These are phyloP conservation scores for Coemansia sp. DNA, from an alignment of 192 early-diverging fungal genomes.

Conservation along the genomic window DNA sequence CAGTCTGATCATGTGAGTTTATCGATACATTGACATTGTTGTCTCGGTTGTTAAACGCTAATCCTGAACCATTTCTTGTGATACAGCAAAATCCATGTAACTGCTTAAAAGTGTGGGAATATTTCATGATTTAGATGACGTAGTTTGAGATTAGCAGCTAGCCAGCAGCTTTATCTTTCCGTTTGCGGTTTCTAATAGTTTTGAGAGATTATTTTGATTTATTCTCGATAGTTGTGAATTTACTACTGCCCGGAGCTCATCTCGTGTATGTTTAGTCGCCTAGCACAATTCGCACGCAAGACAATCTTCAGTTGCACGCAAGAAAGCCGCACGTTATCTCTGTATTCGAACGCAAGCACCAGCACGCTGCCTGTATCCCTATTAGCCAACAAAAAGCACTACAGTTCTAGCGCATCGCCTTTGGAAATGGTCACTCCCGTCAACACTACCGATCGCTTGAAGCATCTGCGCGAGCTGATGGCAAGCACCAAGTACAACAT, in stretches of 20 bases:
- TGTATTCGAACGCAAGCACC: slow-evolving; percentile 12
- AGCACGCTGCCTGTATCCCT: slow-evolving; percentile 8
- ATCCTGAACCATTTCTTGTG: too few species aligned
- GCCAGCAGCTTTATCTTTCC: not conserved
- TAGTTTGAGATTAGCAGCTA: not conserved
- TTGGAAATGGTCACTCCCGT: slow-evolving; percentile 30
- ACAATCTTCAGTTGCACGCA: slow-evolving; percentile 31
- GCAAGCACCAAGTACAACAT: slow-evolving; percentile 54
- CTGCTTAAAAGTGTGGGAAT: not conserved
- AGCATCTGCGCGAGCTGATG: slow-evolving; percentile 65
- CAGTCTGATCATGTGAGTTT: not conserved
- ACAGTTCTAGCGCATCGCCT: not conserved
- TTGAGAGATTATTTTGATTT: slow-evolving; percentile 1
- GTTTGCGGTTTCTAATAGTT: not conserved
- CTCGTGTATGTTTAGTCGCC: slow-evolving; percentile 29
- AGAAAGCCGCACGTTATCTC: slow-evolving; percentile 4
- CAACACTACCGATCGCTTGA: slow-evolving; percentile 58
- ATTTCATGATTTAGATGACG: not conserved
- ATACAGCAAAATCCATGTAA: too few species aligned
- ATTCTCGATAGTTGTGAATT: not conserved
- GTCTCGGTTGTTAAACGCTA: too few species aligned
- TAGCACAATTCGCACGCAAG: slow-evolving; percentile 27
- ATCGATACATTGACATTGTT: too few species aligned
- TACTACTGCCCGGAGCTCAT: not conserved
- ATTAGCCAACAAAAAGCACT: slow-evolving; percentile 4